Evolutionary conservation across 805 yeast species (phyloP).

Genomic region (Candida easanensis): DNA sequence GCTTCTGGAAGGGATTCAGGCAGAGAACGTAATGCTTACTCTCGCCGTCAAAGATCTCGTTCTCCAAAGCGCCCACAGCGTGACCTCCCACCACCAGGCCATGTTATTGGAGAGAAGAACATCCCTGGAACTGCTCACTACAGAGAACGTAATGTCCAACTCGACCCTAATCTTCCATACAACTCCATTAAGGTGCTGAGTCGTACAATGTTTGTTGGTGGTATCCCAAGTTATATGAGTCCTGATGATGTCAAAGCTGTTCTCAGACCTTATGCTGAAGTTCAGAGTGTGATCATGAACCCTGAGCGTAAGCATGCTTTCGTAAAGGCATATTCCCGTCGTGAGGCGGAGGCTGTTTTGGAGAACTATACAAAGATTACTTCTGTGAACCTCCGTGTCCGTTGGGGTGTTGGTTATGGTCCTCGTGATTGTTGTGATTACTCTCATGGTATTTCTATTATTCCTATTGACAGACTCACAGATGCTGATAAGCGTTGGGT

Average conservation of each 20-base stretch:
- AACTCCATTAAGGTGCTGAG: constrained; percentile 81
- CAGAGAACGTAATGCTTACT: constrained; percentile 15
- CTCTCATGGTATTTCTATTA: constrained; percentile 82
- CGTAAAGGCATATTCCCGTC: constrained; percentile 88
- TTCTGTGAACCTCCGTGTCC: constrained; percentile 60
- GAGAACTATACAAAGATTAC: constrained; percentile 65
- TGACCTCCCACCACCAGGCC: constrained; percentile 27
- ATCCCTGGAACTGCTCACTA: constrained; percentile 70
- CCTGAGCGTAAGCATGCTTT: constrained; percentile 93
- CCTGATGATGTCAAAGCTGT: constrained; percentile 68
- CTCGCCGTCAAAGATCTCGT: constrained; percentile 27
- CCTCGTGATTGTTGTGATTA: constrained; percentile 98
- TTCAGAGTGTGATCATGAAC: constrained; percentile 86
- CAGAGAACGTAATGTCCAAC: constrained; percentile 69
- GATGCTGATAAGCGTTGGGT: constrained; percentile 95
- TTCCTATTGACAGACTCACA: constrained; percentile 83
- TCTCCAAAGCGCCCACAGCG: constrained; percentile 27
- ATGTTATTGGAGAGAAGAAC: constrained; percentile 57
- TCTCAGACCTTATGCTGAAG: constrained; percentile 83
- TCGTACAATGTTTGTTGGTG: constrained; percentile 92
- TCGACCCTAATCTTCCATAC: constrained; percentile 69
- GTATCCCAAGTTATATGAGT: constrained; percentile 81
- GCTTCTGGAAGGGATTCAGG: constrained; percentile 19
- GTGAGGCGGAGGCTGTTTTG: constrained; percentile 84
- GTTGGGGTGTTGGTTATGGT: constrained; percentile 99